phyloP scores from a whole-genome alignment of 805 yeast genomes.

The Candida stauntonica region DNA sequence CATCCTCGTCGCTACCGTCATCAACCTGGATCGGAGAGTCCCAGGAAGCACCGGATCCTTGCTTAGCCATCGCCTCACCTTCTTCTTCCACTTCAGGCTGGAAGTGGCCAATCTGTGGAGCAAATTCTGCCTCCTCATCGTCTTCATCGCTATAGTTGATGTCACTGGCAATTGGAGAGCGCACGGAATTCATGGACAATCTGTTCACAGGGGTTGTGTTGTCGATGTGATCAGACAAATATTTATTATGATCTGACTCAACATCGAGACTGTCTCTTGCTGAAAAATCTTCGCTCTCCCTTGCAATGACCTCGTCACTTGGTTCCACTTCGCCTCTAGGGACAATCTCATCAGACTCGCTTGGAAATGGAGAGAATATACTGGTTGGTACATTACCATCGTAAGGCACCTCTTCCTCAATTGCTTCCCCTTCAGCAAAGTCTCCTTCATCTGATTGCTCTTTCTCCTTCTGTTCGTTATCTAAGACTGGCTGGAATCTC shows the following conservation, averaged over 20 bases:
- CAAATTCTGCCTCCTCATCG: conserved; percentile 5
- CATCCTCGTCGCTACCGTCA: conserved; percentile 11
- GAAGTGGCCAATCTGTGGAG: conserved; percentile 5
- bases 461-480: neutral
- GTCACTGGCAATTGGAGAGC: conserved; percentile 3
- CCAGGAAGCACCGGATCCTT: neutral
- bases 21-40: conserved; percentile 2
- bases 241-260: neutral
- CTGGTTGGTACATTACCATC: conserved; percentile 15
- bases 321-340: conserved; percentile 2
- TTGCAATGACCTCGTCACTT: conserved; percentile 1
- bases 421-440: neutral
- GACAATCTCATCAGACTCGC: conserved; percentile 8
- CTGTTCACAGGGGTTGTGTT: neutral
- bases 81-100: neutral
- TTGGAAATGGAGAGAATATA: conserved; percentile 15
- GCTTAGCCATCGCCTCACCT: neutral
- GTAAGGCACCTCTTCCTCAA: conserved; percentile 1
- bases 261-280: no score
- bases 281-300: no score
- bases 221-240: no score
- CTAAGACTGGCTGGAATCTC: conserved; percentile 10
- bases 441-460: neutral
- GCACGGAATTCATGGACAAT: neutral
- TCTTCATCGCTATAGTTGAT: conserved; percentile 5